Base-by-base conservation (phyloP, 371 early-diverging fungal species). In the Phascolomyces articulosus region DNA sequence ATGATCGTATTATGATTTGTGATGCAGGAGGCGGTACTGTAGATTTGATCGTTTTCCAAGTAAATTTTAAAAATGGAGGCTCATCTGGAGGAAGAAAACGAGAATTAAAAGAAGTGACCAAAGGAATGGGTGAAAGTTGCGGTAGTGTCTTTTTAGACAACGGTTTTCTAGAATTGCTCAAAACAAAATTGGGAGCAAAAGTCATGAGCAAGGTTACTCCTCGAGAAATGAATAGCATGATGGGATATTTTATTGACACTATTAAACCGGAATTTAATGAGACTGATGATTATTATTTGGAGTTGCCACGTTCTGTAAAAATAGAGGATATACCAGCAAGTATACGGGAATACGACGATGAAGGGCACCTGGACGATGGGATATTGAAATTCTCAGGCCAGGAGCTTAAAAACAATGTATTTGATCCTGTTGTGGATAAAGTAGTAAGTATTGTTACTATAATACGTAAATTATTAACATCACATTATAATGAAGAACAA, bases 21-120 rank as follows among this genome's bases (percentile, higher is more conserved):
- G 87, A 87, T 69, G 87, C 87, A 29, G 87, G 87, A 49, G 88
- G 87, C 38, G 87, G 88, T 24, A 88, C 88, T 0, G 85, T 86
- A 1, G 88, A 87, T 68, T 62, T 87, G 66, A 86, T 83, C 49
- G 70, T 77, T 11, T 77, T 77, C 64, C 75, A 80, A 67, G 71
- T 79, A 54, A 64, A 49, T n/a, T 24, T 51, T n/a, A n/a, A n/a
- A n/a, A 23, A 23, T 7, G 6, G n/a, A n/a, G n/a, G n/a, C n/a
- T n/a, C n/a, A n/a, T n/a, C n/a, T n/a, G n/a, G n/a, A n/a, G n/a
- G 23, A 10, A 24, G 4, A 9, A 58, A 65, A 58, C 18, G 79
- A 20, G 63, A 75, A 21, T 66, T 86, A 8, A 80, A 81, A 26
- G 85, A 86, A 63, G 72, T 84, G 26, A 84, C 87, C 40, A 80